Evolutionary conservation across 495 filamentous ascomycete species (phyloP), one percentile per base, ranked within the genome.

Genomic region (Penicillium paxilli): DNA sequence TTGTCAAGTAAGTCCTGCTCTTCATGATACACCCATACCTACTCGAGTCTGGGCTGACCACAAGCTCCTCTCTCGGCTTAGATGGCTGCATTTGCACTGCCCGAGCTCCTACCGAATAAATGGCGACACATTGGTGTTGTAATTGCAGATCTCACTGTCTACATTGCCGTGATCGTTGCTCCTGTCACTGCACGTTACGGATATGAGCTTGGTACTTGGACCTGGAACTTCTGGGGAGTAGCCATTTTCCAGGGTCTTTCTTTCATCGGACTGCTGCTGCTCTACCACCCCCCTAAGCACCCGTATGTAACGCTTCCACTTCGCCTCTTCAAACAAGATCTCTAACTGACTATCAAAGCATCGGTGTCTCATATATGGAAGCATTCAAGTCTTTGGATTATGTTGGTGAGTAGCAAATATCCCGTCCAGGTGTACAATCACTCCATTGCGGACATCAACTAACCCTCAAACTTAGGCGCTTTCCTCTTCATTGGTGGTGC

Each of bases 91-190:
- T 66, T 66, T 19, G 63, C 60, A 3, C 44, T 66, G 7, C 63
- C 63, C 16, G 63, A 66, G 30, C 60, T 66, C n/a, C 57, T 66
- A 3, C 63, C 63, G 0, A 63, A 63, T 46, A 66, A 66, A 44
- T 66, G 63, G 63, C 46, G 63, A 24, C 63, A 66, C 30, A 63
- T 63, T 21, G 63, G 57, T 22, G 63, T 66, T 11, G 63, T 63
- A 0, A 58, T 66, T 33, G 63, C 63, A 30, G 60, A 66, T 47
- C 51, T 60, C 40, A 63, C 59, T 20, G 63, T 63, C 19, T 63
- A 63, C 30, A 54, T 66, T 20, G 63, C 63, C 16, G 63, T 66
- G 12, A 63, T 66, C 26, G 51, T 63, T 17, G 60, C 57, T 5
- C 63, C 60, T 12, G 63, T 66, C 11, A 63, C 63, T 17, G 63